Evolutionary conservation across 2,329 filamentous ascomycete genomes (phyloP), one percentile per base, ranked within the genome.

Genomic region (Arthrobotrys megalospora): DNA sequence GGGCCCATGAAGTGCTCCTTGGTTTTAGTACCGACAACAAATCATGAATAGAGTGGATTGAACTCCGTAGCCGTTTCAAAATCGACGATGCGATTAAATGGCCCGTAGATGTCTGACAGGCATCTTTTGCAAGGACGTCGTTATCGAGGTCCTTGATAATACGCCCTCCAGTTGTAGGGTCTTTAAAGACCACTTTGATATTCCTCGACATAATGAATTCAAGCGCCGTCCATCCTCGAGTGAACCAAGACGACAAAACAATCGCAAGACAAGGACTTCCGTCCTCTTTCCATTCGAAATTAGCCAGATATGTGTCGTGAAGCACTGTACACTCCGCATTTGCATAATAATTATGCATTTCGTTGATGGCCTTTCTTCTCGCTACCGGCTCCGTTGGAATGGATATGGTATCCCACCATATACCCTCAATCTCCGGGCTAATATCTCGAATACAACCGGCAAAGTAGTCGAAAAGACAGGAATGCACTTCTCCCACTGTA

Each of bases 321-420:
- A 82, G 64, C 7, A 82, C 36, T 5, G 80, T 82, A 21, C 65
- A 43, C 16, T 67, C 41, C 1, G 81, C 81, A 64, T 80, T 80
- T 19, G 78, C 64, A 38, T 82, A 82, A 67, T 82, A 83, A 38
- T 80, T 76, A 32, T 84, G 81, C 80, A 84, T 83, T 14, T 65
- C 69, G 14, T 65, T 73, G 1, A 81, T 80, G 0, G 82, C 82
- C 19, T 68, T 79, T 3, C 36, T 69, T 6, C 79, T 77, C 10
- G 70, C 73, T 1, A 50, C 21, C 1, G 71, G 71, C 12, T 80
- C 80, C 5, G 38, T 76, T 1, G 82, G 81, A 12, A 83, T 79
- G 5, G 72, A 83, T 16, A 83, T 80, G 6, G 81, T 80, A 70
- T 83, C 82, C 83, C 82, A 83, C 82, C 82, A 83, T 24, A 83